Evolutionary conservation across 2,329 filamentous ascomycete species (phyloP), one percentile per base, ranked within the genome.

Genomic region (Lachnellula hyalina): DNA sequence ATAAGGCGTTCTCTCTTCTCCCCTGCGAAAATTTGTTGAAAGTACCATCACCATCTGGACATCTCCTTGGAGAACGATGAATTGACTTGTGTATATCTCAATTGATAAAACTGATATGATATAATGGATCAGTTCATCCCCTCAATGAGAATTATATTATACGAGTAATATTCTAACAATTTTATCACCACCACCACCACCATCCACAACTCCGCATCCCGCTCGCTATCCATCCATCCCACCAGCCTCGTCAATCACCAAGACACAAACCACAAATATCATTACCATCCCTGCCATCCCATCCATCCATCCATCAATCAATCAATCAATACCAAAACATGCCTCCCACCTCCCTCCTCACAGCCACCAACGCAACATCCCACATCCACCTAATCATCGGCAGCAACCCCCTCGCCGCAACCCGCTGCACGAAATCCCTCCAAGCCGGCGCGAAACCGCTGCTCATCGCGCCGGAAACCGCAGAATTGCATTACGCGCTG

Each of bases 351-450:
- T 76, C 85, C 3, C 77, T 95, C 50, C 83, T 95, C 47, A 86
- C 88, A 46, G 85, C 88, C 48, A 78, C 87, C 61, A 84, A 91
- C 68, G 86, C 84, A 66, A 78, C 78, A 49, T 79, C 76, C 47
- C 87, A 90, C 67, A 72, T 92, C 41, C 94, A 99, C 70, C 78
- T 99, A 55, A 83, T 99, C 65, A 73, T 97, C 60, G 94, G 94
- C 56, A 85, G 87, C 35, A 94, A 92, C 66, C 85, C 93, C 14
- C 80, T 99, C 41, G 93, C 94, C n/a, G 87, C 87, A 51, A 82
- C 90, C 34, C 83, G 94, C 64, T 95, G 89, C 73, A 75, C 81
- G 12, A 89, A 90, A 67, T 92, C 90, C 3, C 73, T 96, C 49
- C 82, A 87, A 65, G 88, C 90, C 15, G 93, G 93, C 64, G 94